phyloP scores from a whole-genome alignment of 164 flowering plant genomes.

The Chimonanthus salicifolius region DNA sequence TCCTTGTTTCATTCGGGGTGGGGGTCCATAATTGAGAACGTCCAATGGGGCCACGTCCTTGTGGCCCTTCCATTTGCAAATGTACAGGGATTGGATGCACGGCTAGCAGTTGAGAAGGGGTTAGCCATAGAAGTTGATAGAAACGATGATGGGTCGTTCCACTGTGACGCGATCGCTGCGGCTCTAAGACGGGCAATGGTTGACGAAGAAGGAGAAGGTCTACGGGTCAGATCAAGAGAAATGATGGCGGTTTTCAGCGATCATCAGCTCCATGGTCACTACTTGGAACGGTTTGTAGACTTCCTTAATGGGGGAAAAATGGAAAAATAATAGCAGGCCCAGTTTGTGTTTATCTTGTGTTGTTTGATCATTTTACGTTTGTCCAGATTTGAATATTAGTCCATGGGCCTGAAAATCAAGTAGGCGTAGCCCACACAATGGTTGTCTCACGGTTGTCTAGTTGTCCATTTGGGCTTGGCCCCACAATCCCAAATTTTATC shows the following conservation, averaged over 20 bases:
- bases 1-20: constrained; percentile 65
- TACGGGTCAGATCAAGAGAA: constrained; percentile 20
- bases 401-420: not conserved
- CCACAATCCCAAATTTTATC: constrained; percentile 30
- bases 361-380: not conserved
- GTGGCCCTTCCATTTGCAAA: constrained; percentile 36
- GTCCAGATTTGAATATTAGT: not conserved
- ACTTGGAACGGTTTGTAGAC: constrained; percentile 12
- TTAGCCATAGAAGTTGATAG: constrained; percentile 45
- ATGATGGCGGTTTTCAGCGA: constrained; percentile 29
- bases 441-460: constrained; percentile 22
- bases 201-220: constrained; percentile 23
- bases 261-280: constrained; percentile 8
- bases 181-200: constrained; percentile 31
- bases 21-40: constrained; percentile 52
- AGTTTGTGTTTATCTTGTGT: not conserved
- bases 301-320: not conserved
- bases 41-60: constrained; percentile 33
- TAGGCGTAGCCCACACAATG: not conserved
- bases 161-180: not conserved
- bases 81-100: constrained; percentile 48
- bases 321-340: not conserved
- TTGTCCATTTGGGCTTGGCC: constrained; percentile 16
- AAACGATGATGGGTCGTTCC: constrained; percentile 29
- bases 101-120: constrained; percentile 35